Conservation (phyloP, 352 stramenopile genomes). For the Phytophthora cryptogea region DNA sequence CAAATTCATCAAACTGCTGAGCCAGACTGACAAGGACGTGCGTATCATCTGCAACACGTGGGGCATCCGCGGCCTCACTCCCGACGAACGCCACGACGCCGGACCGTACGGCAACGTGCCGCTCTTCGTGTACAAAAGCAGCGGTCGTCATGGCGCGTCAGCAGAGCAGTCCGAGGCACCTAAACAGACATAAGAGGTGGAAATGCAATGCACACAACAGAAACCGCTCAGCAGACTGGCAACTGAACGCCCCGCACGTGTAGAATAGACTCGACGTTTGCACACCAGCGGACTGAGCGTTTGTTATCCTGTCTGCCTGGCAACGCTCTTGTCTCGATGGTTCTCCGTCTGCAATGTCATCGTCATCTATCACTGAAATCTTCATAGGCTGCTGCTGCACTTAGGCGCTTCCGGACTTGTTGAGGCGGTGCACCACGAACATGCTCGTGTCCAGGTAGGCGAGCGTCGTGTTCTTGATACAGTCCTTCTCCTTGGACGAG, state of each 20-base stretch:
- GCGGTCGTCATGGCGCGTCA: background rate
- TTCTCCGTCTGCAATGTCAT: background rate
- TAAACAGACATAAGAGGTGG: conserved; percentile 10
- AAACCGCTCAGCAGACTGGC: conserved; percentile 2
- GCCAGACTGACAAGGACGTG: conserved; percentile 35
- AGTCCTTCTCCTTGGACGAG: conserved; percentile 78
- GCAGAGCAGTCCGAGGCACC: conserved; percentile 9
- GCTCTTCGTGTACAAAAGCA: conserved; percentile 56
- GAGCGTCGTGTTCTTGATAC: conserved; percentile 88
- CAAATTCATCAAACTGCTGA: conserved; percentile 46
- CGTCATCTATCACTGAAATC: conserved; percentile 1
- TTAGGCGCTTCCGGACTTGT: conserved; percentile 63
- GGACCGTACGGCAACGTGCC: conserved; percentile 53
- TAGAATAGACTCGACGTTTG: conserved; percentile 25
- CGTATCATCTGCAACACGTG: conserved; percentile 73
- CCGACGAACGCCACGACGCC: conserved; percentile 37
- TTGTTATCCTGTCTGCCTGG: background rate
- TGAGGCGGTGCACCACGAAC: conserved; percentile 84
- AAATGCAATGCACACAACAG: background rate
- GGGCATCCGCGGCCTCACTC: conserved; percentile 44
- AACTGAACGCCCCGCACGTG: conserved; percentile 1
- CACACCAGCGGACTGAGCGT: conserved; percentile 1
- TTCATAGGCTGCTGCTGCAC: background rate
- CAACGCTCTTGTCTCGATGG: conserved; percentile 11
- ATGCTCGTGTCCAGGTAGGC: conserved; percentile 89